Conservation (phyloP, 73 alveolate species). For the Paramecium octaurelia region DNA sequence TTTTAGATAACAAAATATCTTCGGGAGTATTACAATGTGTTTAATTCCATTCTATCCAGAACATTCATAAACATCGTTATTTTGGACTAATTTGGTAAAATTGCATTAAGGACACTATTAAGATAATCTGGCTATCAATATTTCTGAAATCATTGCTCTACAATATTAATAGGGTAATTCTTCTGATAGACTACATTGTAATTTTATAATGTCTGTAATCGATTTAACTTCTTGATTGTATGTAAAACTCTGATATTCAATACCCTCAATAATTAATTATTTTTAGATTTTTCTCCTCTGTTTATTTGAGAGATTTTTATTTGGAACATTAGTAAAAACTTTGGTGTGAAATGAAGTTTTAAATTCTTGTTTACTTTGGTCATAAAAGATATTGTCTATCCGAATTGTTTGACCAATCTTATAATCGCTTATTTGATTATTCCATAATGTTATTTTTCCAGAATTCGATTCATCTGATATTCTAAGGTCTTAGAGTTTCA, state of each 20-base stretch:
- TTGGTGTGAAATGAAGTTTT: neutral
- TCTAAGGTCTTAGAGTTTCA: neutral
- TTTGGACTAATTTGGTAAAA: neutral
- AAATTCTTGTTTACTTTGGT: neutral
- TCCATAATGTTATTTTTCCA: neutral
- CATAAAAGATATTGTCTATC: neutral
- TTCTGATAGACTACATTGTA: neutral
- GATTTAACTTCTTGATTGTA: neutral
- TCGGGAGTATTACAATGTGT: neutral
- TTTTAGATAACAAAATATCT: neutral
- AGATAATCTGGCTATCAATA: neutral
- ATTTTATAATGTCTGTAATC: neutral
- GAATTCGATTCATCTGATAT: neutral
- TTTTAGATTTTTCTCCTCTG: neutral
- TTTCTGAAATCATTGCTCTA: neutral
- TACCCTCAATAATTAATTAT: neutral
- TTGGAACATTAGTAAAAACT: neutral
- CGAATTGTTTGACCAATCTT: neutral
- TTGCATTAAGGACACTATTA: neutral
- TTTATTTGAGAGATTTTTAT: neutral
- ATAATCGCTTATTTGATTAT: neutral
- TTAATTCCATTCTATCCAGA: neutral
- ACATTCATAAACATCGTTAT: neutral
- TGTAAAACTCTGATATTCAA: neutral
- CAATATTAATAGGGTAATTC: neutral